A percentile compares a stretch with the other conserved stretches of the same genome.
phyloP scores from a whole-genome alignment of 78 protist species.

The Cavenderia fasciculata region DNA sequence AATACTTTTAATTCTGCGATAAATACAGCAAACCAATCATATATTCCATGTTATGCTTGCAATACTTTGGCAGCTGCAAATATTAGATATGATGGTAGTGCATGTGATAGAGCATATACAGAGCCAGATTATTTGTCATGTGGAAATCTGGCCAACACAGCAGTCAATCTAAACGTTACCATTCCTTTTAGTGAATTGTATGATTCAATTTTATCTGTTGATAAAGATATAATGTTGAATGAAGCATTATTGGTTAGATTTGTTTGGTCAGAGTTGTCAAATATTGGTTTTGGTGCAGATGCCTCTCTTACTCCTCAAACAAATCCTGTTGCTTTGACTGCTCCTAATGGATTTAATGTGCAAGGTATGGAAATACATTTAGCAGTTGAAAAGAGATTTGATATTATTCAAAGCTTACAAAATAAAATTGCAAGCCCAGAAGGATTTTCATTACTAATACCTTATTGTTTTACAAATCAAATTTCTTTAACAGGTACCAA shows the following conservation, averaged over 20 bases:
- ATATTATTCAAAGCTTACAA: background rate
- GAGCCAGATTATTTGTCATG: background rate
- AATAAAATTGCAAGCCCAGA: background rate
- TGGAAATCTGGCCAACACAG: background rate
- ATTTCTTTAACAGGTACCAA: no score
- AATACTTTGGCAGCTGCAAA: background rate
- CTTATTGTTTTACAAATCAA: no score
- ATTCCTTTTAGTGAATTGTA: background rate
- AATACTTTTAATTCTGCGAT: background rate
- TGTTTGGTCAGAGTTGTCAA: background rate
- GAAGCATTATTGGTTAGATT: background rate
- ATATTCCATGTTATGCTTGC: background rate
- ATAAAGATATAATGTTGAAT: background rate
- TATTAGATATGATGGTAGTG: background rate
- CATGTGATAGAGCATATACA: background rate
- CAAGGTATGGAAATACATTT: background rate
- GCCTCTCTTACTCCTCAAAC: background rate
- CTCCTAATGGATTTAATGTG: background rate
- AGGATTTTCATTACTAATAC: no score
- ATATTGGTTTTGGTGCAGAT: background rate
- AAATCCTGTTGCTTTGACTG: background rate
- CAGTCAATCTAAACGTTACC: background rate
- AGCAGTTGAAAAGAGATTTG: background rate
- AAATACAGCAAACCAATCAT: background rate
- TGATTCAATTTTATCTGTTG: background rate